These are phyloP conservation scores for Avena insularis DNA, from an alignment of 176 grass and related monocot species.

Conservation along the genomic window DNA sequence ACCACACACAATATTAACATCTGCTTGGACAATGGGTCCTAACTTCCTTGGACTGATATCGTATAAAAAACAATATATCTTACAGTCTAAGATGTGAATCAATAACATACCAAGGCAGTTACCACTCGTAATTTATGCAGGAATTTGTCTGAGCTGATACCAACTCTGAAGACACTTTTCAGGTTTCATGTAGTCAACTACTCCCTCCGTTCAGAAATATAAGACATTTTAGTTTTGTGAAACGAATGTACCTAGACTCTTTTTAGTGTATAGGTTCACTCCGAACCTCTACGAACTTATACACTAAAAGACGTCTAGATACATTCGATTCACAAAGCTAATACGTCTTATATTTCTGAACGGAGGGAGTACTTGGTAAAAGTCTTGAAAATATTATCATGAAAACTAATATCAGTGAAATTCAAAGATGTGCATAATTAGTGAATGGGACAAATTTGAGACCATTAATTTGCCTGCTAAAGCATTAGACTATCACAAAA, in stretches of 20 bases:
- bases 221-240: no score
- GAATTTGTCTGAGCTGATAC: neutral
- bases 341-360: no score
- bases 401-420: neutral
- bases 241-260: no score
- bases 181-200: conserved; percentile 18
- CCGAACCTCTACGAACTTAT: no score
- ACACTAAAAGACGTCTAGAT: no score
- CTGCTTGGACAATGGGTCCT: neutral
- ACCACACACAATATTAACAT: conserved; percentile 34
- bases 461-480: neutral
- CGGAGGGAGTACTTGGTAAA: neutral
- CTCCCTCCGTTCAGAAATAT: no score
- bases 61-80: conserved; percentile 26
- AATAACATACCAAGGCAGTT: neutral
- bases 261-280: no score
- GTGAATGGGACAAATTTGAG: conserved; percentile 24
- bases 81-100: conserved; percentile 19
- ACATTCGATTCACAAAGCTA: no score
- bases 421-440: conserved; percentile 29
- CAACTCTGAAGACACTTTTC: conserved; percentile 22
- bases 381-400: neutral
- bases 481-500: conserved; percentile 3
- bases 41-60: neutral
- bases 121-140: conserved; percentile 5